phyloP scores from a whole-genome alignment of 345 rosid species.

The Eucalyptus sp. region DNA sequence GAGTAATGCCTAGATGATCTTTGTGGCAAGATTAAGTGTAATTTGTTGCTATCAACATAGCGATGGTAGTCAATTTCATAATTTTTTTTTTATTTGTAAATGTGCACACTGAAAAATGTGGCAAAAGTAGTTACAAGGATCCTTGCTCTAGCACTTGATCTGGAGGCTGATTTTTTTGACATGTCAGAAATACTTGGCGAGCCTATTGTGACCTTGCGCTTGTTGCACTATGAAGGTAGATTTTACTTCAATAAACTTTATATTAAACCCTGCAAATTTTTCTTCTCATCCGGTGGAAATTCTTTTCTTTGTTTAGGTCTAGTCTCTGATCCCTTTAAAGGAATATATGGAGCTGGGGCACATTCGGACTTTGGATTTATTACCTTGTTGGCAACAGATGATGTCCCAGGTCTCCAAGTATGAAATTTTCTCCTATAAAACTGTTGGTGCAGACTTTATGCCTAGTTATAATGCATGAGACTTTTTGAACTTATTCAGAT shows the following conservation, averaged over 20 bases:
- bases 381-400: slow-evolving; percentile 41
- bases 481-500: slow-evolving; percentile 10
- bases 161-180: slow-evolving; percentile 59
- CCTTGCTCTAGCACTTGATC: slow-evolving; percentile 66
- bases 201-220: slow-evolving; percentile 47
- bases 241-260: not conserved
- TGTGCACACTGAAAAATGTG: slow-evolving; percentile 27
- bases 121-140: slow-evolving; percentile 43
- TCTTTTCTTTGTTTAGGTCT: slow-evolving; percentile 3
- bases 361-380: slow-evolving; percentile 81
- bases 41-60: not conserved
- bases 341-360: slow-evolving; percentile 83
- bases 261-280: not conserved
- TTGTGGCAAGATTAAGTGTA: not conserved
- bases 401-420: slow-evolving; percentile 69
- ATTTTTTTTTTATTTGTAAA: not conserved
- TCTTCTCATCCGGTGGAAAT: not conserved
- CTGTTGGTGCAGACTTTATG: not conserved
- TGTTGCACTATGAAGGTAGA: slow-evolving; percentile 63
- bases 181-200: slow-evolving; percentile 61
- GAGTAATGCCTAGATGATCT: not conserved
- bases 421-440: not conserved
- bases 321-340: slow-evolving; percentile 23
- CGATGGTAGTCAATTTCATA: not conserved
- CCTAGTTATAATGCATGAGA: not conserved